phyloP scores from a whole-genome alignment of 768 basidiomycete genomes.

The Naganishia vaughanmartiniae region DNA sequence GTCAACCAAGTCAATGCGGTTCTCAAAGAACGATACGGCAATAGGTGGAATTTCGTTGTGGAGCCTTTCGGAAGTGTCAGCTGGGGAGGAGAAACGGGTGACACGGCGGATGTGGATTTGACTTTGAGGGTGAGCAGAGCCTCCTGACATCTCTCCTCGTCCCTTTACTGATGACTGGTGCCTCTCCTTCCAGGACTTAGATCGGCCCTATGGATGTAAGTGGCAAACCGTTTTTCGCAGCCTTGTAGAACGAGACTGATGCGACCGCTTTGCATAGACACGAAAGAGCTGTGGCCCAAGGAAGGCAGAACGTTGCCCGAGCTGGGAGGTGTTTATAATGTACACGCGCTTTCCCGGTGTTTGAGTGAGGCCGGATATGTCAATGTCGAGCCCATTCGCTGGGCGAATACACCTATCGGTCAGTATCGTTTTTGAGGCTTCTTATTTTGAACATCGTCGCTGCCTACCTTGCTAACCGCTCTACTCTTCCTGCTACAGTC shows the following conservation, averaged over 20 bases:
- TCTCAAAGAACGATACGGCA: conserved; percentile 13
- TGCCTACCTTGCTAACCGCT: background rate
- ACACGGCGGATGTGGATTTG: conserved; percentile 47
- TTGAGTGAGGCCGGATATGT: conserved; percentile 29
- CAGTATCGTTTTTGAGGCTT: background rate
- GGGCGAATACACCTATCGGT: conserved; percentile 45
- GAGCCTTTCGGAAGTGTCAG: conserved; percentile 51
- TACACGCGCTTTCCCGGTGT: conserved; percentile 22
- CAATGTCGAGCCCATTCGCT: conserved; percentile 37
- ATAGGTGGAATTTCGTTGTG: conserved; percentile 37
- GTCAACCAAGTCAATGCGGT: conserved; percentile 26
- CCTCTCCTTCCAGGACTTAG: conserved; percentile 33
- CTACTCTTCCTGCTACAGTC: conserved; percentile 8
- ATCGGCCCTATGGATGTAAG: conserved; percentile 43
- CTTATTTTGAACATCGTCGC: background rate
- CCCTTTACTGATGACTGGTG: background rate
- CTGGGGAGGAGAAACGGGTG: conserved; percentile 50
- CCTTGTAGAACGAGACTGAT: background rate
- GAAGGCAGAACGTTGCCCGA: conserved; percentile 12
- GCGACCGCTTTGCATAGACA: conserved; percentile 3
- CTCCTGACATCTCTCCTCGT: background rate
- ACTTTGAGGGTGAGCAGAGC: conserved; percentile 36
- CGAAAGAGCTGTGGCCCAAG: conserved; percentile 26
- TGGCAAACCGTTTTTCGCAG: conserved; percentile 23
- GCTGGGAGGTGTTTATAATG: conserved; percentile 31